Evolutionary conservation across 305 asterid genomes (phyloP), one percentile per base, ranked within the genome.

Genomic region (Ilex paraguariensis): DNA sequence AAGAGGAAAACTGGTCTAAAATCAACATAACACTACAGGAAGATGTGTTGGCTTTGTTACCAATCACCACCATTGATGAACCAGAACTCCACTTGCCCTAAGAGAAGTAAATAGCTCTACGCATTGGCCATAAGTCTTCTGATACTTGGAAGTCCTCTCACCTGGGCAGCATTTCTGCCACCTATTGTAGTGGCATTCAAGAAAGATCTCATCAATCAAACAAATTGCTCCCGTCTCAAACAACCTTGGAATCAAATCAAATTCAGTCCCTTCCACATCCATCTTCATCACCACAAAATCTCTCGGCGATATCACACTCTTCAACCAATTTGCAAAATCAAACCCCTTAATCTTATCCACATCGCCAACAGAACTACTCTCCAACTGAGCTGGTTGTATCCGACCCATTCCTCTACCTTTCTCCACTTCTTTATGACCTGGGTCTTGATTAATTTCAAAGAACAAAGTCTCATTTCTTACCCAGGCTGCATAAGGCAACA

Each of bases 111-210:
- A 84, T 80, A 93, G 80, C 49, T 90, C 75, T 88, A 93, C 64
- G 70, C 98, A 93, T 81, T 93, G 95, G 33, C 82, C 90, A 60
- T 90, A 93, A 10, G 97, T 93, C 74, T 81, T 90, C 70, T 75
- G 66, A 70, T 93, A 90, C 81, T 90, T 93, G 1, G 79, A 44
- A 21, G 84, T 69, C 78, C 98, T 90, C 84, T 84, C 95, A 5
- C 97, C 98, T 0, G 98, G 98, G 40, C 98, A 93, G 57, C 98
- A 93, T 67, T 78, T 93, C 79, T 93, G 99, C 97, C 98, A 92
- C 67, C 98, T 73, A 65, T 89, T 89, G 70, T 92, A 89, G 69
- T 92, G 98, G 66, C 98, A 92, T 67, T 92, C 98, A 1, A 92
- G 91, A 75, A 92, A 92, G 10, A 92, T 77, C 73, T 92, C 98